Conservation (phyloP, 768 basidiomycete genomes). For the Leccinum disarticulatum region DNA sequence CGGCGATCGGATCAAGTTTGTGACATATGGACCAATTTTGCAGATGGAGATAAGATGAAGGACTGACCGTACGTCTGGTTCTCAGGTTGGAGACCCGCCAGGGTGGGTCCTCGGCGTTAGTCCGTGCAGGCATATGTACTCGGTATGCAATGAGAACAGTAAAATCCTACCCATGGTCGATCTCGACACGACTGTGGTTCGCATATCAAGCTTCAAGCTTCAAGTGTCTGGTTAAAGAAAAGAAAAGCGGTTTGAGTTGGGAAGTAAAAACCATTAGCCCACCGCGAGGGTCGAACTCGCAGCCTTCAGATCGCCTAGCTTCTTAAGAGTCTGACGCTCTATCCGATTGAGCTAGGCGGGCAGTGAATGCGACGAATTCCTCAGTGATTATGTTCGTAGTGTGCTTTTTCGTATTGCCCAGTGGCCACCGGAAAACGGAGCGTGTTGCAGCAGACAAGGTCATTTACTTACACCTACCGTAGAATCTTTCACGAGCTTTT, state of each 20-base stretch:
- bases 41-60: neutral
- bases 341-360: slow-evolving; percentile 70
- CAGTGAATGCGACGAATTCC: slow-evolving; percentile 12
- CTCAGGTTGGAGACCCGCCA: neutral
- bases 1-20: neutral
- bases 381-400: neutral
- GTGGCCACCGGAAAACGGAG: neutral
- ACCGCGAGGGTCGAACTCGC: slow-evolving; percentile 66
- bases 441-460: neutral
- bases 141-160: neutral
- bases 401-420: too few species aligned
- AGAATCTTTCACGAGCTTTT: slow-evolving; percentile 58
- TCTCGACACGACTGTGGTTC: neutral
- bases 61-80: neutral
- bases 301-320: slow-evolving; percentile 53
- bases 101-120: neutral
- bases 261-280: slow-evolving; percentile 35
- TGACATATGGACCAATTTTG: neutral
- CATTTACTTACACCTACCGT: slow-evolving; percentile 14
- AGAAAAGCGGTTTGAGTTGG: neutral
- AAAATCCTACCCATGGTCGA: neutral
- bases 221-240: too few species aligned
- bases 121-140: neutral
- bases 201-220: neutral
- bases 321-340: slow-evolving; percentile 64